phyloP scores from a whole-genome alignment of 495 filamentous ascomycete genomes.

The Penicillium arizonense region DNA sequence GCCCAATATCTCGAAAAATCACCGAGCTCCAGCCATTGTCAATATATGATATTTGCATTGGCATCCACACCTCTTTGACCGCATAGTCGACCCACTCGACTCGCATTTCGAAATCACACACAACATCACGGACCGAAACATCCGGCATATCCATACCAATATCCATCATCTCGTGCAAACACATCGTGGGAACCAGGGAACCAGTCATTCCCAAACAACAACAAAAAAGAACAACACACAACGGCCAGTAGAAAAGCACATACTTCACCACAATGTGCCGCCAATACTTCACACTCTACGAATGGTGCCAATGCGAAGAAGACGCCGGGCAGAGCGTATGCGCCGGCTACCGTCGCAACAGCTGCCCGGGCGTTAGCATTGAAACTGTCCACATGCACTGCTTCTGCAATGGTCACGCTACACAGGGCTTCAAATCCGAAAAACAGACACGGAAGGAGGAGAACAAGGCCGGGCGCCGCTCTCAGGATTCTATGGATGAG shows the following conservation, averaged over 20 bases:
- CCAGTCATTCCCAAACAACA: background rate
- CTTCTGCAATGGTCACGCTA: slow-evolving; percentile 43
- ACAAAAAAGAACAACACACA: background rate
- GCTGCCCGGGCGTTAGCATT: slow-evolving; percentile 34
- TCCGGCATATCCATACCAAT: background rate
- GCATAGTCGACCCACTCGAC: too few species aligned
- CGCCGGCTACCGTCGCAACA: slow-evolving; percentile 26
- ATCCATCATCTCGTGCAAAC: background rate
- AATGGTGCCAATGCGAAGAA: slow-evolving; percentile 47
- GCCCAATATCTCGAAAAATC: background rate
- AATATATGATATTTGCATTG: too few species aligned
- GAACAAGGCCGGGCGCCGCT: slow-evolving; percentile 21
- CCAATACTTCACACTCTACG: slow-evolving; percentile 43
- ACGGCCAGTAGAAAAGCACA: background rate
- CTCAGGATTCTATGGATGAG: slow-evolving; percentile 28
- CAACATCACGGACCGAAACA: background rate
- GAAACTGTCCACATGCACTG: slow-evolving; percentile 47
- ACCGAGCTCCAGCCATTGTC: too few species aligned
- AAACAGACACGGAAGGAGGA: slow-evolving; percentile 31
- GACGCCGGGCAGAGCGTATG: slow-evolving; percentile 35
- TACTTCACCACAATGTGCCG: slow-evolving; percentile 35
- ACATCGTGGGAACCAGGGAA: background rate
- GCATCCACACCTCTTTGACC: too few species aligned
- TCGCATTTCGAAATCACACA: too few species aligned
- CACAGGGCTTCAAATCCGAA: slow-evolving; percentile 36